Evolutionary conservation across 2,329 filamentous ascomycete species (phyloP), one percentile per base, ranked within the genome.

Genomic region (Neoscytalidium dimidiatum): DNA sequence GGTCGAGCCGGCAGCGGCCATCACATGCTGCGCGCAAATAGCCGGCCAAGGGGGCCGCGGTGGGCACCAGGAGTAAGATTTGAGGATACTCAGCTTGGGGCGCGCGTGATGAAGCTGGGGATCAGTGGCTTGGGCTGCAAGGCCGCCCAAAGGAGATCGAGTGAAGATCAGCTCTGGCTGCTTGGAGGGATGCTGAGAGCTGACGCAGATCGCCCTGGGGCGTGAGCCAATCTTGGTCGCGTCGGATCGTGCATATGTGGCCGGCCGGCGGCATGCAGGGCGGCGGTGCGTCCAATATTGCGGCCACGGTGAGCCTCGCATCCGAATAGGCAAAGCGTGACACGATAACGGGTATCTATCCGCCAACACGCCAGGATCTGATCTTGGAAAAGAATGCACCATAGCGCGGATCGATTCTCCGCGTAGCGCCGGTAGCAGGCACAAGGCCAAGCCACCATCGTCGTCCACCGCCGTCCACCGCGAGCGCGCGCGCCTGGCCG

Each of bases 341-440:
- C 44, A 52, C 68, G 66, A 62, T 69, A 70, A 67, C 68, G 65
- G 68, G 66, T 68, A 71, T 69, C 69, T 71, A 70, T 66, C 70
- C 68, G 68, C 23, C 63, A 65, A n/a, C 38, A 33, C 48, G 48
- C 48, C 48, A n/a, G 64, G 65, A 70, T 69, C 68, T 67, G 58
- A 70, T 69, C 68, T 67, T 26, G 17, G 44, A 21, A 33, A 28
- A 35, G 33, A 44, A 65, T 64, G 52, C 33, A 62, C 65, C 61
- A 64, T 26, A 19, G 31, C 60, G 61, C 44, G 57, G 57, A 61
- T 61, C 57, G 57, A 19, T 35, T 9, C 28, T 38, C n/a, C 3
- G n/a, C n/a, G 46, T 49, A 49, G 46, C 46, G 46, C 46, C 23
- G 46, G 23, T 23, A 49, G 23, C 46, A 28, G 23, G 46, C 46